Percentiles rank a stretch among this genome's conserved stretches.
Evolutionary conservation across 306 rosid genomes (phyloP).

Genomic region (Styphnolobium japonicum): DNA sequence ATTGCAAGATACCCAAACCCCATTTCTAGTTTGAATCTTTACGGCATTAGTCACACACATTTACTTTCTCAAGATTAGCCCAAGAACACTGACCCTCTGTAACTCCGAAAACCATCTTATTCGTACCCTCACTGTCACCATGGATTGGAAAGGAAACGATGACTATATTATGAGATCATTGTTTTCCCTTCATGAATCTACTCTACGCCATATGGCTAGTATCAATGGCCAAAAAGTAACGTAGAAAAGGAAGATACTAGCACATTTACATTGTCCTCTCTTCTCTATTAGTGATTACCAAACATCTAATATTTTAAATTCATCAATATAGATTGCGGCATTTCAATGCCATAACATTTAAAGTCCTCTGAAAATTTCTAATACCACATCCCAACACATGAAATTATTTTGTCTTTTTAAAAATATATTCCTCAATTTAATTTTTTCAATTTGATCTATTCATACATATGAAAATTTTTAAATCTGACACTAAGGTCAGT

Average conservation of each 20-base stretch:
- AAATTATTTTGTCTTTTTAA: no score
- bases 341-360: background rate
- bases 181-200: no score
- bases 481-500: no score
- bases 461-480: background rate
- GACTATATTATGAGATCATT: no score
- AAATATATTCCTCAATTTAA: no score
- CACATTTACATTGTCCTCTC: background rate
- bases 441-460: background rate
- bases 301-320: background rate
- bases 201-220: no score
- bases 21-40: background rate
- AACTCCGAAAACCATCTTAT: background rate
- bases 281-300: background rate
- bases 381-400: no score
- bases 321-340: background rate
- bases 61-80: background rate
- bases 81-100: background rate
- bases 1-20: background rate
- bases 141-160: background rate
- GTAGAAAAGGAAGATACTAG: no score
- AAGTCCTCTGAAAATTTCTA: no score
- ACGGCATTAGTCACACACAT: background rate
- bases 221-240: no score
- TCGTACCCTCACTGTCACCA: background rate